These are phyloP conservation scores for Eucalyptus guilfoylei DNA, from an alignment of 345 rosid species.

Conservation along the genomic window DNA sequence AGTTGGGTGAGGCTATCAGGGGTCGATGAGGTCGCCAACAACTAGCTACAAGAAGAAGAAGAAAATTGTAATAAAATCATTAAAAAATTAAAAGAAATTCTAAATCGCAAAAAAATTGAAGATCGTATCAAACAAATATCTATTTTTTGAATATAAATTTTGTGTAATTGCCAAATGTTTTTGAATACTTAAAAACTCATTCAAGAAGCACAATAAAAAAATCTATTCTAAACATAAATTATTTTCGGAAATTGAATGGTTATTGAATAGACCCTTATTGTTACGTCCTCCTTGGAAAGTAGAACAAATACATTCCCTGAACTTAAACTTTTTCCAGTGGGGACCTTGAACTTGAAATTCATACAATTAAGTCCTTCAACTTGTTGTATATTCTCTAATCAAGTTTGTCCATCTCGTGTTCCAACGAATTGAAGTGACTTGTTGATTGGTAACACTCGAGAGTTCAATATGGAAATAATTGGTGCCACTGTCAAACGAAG, in stretches of 20 bases:
- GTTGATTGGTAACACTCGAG: background rate
- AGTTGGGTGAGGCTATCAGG: accelerated
- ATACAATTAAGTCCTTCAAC: background rate
- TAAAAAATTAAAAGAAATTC: too few species aligned
- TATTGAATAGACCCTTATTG: too few species aligned
- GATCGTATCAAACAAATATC: accelerated
- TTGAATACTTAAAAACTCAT: too few species aligned
- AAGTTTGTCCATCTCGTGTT: background rate
- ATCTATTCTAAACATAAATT: accelerated
- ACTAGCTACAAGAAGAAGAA: too few species aligned
- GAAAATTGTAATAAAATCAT: too few species aligned
- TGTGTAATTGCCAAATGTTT: too few species aligned
- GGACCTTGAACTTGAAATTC: background rate
- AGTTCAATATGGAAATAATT: background rate
- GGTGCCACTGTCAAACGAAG: too few species aligned
- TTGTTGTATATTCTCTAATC: background rate
- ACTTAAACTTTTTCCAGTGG: background rate
- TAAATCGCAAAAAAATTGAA: too few species aligned
- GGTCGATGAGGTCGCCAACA: accelerated
- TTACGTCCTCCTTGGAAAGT: background rate
- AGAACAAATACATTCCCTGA: background rate
- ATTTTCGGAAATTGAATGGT: accelerated
- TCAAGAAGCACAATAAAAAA: too few species aligned
- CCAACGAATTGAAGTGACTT: background rate
- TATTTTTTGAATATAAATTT: accelerated